phyloP scores from a whole-genome alignment of 352 stramenopile genomes.

The Globisporangium viniferum region DNA sequence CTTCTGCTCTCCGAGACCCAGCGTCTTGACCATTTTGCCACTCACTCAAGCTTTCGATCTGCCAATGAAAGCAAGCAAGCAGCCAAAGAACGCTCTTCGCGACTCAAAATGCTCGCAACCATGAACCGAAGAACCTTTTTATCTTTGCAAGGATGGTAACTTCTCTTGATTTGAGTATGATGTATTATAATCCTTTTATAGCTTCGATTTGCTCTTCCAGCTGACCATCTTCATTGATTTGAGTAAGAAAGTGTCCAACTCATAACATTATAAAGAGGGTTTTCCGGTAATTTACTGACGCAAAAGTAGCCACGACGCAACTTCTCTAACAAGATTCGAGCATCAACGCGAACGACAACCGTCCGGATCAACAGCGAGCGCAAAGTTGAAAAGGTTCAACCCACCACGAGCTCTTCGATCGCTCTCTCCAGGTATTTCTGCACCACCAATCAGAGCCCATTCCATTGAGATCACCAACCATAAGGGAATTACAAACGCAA shows the following conservation, averaged over 20 bases:
- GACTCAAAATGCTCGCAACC: background rate
- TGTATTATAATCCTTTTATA: background rate
- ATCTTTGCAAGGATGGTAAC: background rate
- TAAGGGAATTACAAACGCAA: background rate
- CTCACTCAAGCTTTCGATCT: slow-evolving; percentile 3
- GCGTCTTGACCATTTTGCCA: slow-evolving; percentile 49
- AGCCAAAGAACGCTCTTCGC: background rate
- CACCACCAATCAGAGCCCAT: background rate
- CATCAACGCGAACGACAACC: no score
- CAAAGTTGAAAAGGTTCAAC: background rate
- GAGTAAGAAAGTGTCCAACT: background rate
- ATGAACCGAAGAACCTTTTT: background rate
- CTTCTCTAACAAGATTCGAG: no score
- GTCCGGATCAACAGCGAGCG: no score
- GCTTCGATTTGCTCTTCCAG: background rate
- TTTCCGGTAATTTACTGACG: no score
- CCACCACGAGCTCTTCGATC: slow-evolving; percentile 11
- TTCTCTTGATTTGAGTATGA: background rate
- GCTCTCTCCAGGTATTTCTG: slow-evolving; percentile 9
- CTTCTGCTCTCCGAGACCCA: slow-evolving; percentile 18
- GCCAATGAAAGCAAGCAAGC: background rate
- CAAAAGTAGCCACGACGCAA: no score
- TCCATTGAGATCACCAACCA: background rate
- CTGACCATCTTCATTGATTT: background rate
- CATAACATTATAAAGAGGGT: background rate